Conservation (phyloP, 2,329 filamentous ascomycete species). For the Acrocalymma vagum region DNA sequence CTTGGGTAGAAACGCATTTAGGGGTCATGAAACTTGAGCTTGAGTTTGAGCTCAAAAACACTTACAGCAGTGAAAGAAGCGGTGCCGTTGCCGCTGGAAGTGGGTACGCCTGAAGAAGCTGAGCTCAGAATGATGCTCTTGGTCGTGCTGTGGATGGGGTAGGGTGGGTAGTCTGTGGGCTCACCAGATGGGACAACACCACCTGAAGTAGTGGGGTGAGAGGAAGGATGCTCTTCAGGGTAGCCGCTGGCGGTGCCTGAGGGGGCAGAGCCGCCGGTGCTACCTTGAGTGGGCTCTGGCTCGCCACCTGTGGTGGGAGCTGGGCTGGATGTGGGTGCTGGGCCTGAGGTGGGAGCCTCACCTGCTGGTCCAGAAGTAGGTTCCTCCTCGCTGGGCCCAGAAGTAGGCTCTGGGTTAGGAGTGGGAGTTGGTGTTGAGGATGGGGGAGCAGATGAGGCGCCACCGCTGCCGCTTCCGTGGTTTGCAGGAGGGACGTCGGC, state of each 20-base stretch:
- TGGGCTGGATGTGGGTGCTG: too few relatives aligned
- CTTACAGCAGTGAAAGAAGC: slow-evolving; percentile 23
- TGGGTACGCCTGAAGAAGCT: slow-evolving; percentile 9
- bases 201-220: too few relatives aligned
- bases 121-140: slow-evolving; percentile 12
- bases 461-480: slow-evolving; percentile 13
- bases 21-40: too few relatives aligned
- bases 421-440: slow-evolving; percentile 6
- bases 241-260: too few relatives aligned
- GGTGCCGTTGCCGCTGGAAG: slow-evolving; percentile 18
- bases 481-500: slow-evolving; percentile 22
- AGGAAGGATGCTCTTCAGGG: too few relatives aligned
- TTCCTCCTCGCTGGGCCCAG: not conserved
- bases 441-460: slow-evolving; percentile 10
- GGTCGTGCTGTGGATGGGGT: not conserved
- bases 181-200: not conserved
- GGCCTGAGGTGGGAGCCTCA: too few relatives aligned
- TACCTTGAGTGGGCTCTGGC: too few relatives aligned
- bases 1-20: slow-evolving; percentile 7
- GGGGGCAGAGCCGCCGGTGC: too few relatives aligned
- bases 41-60: not conserved
- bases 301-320: too few relatives aligned
- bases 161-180: not conserved
- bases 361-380: slow-evolving; percentile 8
- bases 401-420: slow-evolving; percentile 1